Conservation (phyloP, 2,329 filamentous ascomycete species). For the Phialocephala sp. region DNA sequence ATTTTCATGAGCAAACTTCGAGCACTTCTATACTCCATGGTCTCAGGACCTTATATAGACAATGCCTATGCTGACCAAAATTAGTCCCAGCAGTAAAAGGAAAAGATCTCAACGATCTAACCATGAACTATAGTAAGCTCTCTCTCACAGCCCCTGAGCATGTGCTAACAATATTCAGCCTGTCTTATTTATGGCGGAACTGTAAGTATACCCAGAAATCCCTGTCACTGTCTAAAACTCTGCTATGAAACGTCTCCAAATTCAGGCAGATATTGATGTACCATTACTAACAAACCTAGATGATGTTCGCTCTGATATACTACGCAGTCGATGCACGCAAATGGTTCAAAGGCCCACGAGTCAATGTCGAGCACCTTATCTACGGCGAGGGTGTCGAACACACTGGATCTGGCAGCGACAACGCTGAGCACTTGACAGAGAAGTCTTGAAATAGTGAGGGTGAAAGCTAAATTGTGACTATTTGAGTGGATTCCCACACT, state of each 20-base stretch:
- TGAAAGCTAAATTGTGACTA: not conserved
- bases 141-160: too few species aligned
- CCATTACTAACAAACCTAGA: conserved; percentile 38
- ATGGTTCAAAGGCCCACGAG: conserved; percentile 75
- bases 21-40: not conserved
- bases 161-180: conserved; percentile 37
- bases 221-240: not conserved
- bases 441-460: not conserved
- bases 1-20: too few species aligned
- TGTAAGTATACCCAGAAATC: not conserved
- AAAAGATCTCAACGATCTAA: conserved; percentile 52
- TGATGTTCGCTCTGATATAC: conserved; percentile 64
- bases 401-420: not conserved
- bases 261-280: too few species aligned
- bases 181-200: conserved; percentile 68
- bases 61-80: not conserved
- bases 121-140: conserved; percentile 67
- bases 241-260: not conserved
- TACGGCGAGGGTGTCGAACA: not conserved
- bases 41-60: not conserved
- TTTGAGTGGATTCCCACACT: not conserved
- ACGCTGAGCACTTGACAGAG: not conserved
- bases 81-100: conserved; percentile 61
- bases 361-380: conserved; percentile 59
- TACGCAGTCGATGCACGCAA: conserved; percentile 67